phyloP scores from a whole-genome alignment of 805 yeast species.

The Candida ovalis region DNA sequence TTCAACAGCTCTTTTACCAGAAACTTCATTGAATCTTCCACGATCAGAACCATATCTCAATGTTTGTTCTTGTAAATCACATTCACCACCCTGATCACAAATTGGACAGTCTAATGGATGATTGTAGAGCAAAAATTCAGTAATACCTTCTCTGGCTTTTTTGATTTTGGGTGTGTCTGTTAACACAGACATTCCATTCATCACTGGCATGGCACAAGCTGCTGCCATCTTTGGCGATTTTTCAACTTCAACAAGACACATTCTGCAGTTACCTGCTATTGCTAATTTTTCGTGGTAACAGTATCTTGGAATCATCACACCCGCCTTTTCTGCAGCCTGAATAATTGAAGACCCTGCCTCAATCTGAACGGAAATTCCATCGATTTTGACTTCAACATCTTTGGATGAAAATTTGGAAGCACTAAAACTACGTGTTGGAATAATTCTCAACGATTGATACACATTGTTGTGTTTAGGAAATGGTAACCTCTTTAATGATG shows the following conservation, averaged over 20 bases:
- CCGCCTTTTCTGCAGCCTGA: constrained; percentile 91
- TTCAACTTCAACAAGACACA: constrained; percentile 89
- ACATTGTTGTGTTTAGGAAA: background rate
- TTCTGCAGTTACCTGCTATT: constrained; percentile 89
- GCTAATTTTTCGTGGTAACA: constrained; percentile 90
- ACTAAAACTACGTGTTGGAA: constrained; percentile 13
- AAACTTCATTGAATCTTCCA: constrained; percentile 76
- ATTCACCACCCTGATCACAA: constrained; percentile 93
- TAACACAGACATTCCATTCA: constrained; percentile 81
- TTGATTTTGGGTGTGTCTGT: constrained; percentile 75
- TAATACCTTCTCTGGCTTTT: constrained; percentile 85
- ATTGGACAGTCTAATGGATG: constrained; percentile 92
- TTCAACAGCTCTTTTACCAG: constrained; percentile 86
- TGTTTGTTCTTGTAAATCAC: constrained; percentile 87
- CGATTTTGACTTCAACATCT: constrained; percentile 43
- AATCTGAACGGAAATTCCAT: constrained; percentile 70
- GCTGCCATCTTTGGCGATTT: constrained; percentile 88
- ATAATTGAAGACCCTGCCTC: constrained; percentile 86
- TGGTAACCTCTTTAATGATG: background rate
- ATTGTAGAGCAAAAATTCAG: constrained; percentile 82
- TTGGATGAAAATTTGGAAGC: constrained; percentile 5
- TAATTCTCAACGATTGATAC: background rate
- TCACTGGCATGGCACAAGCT: constrained; percentile 90
- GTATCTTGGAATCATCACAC: constrained; percentile 82
- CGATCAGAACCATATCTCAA: constrained; percentile 81